Evolutionary conservation across 345 rosid genomes (phyloP).

Genomic region (Dipteronia dyeriana): DNA sequence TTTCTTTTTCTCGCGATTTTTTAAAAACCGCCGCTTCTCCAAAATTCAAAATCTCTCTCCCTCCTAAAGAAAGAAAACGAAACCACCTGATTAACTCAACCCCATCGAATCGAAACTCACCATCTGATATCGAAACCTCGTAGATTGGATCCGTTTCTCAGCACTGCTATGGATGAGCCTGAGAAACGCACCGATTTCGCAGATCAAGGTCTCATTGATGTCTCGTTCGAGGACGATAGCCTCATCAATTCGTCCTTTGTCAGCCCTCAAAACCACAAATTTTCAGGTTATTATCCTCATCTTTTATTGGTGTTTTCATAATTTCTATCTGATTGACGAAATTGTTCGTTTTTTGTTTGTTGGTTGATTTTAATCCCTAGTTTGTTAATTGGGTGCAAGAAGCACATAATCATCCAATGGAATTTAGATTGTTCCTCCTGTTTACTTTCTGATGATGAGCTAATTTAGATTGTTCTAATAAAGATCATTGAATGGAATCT

Average conservation of each 20-base stretch:
- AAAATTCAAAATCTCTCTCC: constrained; percentile 46
- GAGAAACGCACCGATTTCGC: constrained; percentile 35
- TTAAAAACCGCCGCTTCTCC: constrained; percentile 52
- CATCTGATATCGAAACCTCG: constrained; percentile 1
- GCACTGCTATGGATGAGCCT: constrained; percentile 53
- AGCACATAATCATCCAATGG: no score
- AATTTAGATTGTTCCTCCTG: no score
- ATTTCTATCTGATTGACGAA: not conserved
- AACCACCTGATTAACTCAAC: not conserved
- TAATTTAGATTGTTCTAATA: not conserved
- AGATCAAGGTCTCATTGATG: constrained; percentile 65
- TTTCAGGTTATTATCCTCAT: constrained; percentile 41
- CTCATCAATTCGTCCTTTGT: constrained; percentile 54
- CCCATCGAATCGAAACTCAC: not conserved
- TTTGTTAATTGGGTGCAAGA: not conserved
- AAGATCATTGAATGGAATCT: not conserved
- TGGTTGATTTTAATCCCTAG: not conserved
- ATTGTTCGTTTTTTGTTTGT: not conserved
- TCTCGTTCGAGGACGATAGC: constrained; percentile 81
- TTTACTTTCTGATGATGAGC: not conserved
- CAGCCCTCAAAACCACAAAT: constrained; percentile 25
- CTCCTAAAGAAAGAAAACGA: not conserved
- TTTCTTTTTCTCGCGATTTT: not conserved
- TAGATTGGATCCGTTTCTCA: constrained; percentile 5
- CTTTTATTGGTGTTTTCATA: not conserved